These are phyloP conservation scores for Kitagawia praeruptora DNA, from an alignment of 129 eudicot genomes.

Conservation along the genomic window DNA sequence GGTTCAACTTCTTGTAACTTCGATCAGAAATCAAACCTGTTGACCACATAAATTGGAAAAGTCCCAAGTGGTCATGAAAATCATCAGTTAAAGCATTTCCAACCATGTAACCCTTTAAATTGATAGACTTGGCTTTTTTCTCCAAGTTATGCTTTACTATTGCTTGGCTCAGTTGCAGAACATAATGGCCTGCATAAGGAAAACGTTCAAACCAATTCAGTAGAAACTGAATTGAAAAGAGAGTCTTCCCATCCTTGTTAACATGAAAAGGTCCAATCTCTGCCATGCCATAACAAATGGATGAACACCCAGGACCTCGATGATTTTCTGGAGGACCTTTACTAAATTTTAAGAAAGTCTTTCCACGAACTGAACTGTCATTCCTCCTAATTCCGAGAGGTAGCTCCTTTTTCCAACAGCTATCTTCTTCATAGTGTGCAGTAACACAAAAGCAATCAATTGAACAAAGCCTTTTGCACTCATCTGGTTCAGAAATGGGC, in stretches of 20 bases:
- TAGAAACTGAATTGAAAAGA: no score
- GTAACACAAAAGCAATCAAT: neutral
- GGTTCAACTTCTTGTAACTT: slow-evolving; percentile 62
- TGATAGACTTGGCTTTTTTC: slow-evolving; percentile 31
- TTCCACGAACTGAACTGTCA: neutral
- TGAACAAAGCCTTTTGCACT: neutral
- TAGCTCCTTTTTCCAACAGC: neutral
- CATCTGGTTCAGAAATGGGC: neutral
- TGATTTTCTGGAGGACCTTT: neutral
- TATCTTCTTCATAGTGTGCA: no score
- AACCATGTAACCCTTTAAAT: slow-evolving; percentile 92
- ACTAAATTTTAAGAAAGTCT: neutral
- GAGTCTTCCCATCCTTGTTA: no score
- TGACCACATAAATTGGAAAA: slow-evolving; percentile 82
- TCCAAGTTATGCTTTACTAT: slow-evolving; percentile 51
- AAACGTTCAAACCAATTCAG: no score
- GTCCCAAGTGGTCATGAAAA: slow-evolving; percentile 67
- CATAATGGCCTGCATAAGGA: slow-evolving; percentile 77
- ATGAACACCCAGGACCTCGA: no score
- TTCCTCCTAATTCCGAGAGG: neutral
- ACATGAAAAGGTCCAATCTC: no score
- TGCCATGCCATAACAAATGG: no score
- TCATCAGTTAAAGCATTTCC: slow-evolving; percentile 91
- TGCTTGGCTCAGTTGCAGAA: slow-evolving; percentile 92
- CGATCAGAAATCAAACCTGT: slow-evolving; percentile 87